These are phyloP conservation scores for Solidago caesia DNA, from an alignment of 129 eudicot genomes.

Conservation along the genomic window DNA sequence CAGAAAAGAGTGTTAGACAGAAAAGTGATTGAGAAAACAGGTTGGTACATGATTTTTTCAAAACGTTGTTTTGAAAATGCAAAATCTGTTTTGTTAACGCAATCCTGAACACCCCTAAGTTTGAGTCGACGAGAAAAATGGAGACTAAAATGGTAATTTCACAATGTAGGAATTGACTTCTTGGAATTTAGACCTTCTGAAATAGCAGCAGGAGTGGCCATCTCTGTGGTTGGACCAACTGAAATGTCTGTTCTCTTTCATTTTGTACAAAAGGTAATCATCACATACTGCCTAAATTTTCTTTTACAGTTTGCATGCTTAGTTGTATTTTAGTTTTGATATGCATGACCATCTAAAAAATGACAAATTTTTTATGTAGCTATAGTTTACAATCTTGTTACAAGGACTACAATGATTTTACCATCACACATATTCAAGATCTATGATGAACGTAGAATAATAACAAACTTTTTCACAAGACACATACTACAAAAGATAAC, in stretches of 20 bases:
- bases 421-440: neutral
- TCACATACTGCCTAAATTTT: constrained; percentile 19
- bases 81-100: too few species aligned
- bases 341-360: constrained; percentile 24
- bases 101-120: neutral
- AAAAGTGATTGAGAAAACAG: too few species aligned
- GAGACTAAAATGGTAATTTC: constrained; percentile 29
- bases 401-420: constrained; percentile 1
- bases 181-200: constrained; percentile 79
- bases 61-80: too few species aligned
- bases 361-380: constrained; percentile 14
- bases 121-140: constrained; percentile 14
- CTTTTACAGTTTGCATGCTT: constrained; percentile 19
- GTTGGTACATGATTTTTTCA: too few species aligned
- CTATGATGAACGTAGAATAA: neutral
- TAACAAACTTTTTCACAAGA: neutral
- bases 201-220: constrained; percentile 84
- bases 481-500: neutral
- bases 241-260: constrained; percentile 41
- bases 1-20: too few species aligned
- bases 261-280: constrained; percentile 57
- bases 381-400: constrained; percentile 6
- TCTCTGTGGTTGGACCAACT: constrained; percentile 49
- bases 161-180: constrained; percentile 65
- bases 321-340: constrained; percentile 24